phyloP scores from a whole-genome alignment of 768 basidiomycete genomes.

The Tulasnella sp. region DNA sequence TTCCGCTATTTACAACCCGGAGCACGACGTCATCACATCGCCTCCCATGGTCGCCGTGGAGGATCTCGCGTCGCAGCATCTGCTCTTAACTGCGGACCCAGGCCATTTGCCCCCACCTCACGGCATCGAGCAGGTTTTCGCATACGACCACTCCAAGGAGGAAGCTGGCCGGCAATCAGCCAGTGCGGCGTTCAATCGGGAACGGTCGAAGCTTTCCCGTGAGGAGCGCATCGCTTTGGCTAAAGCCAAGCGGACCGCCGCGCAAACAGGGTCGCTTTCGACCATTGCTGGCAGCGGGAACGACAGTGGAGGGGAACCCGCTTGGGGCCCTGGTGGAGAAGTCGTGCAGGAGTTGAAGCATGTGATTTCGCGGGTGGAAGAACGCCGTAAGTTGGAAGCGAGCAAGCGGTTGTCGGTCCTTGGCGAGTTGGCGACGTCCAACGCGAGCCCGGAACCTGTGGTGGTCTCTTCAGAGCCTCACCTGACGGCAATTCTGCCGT shows the following conservation, averaged over 20 bases:
- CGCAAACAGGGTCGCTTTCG: background rate
- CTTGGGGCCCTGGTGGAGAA: conserved; percentile 32
- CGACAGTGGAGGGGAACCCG: background rate
- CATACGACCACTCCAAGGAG: conserved; percentile 48
- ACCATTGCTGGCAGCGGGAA: background rate
- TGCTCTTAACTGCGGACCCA: conserved; percentile 48
- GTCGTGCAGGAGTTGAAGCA: conserved; percentile 31
- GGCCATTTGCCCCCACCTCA: conserved; percentile 54
- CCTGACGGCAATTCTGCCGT: background rate
- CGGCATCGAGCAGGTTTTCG: conserved; percentile 81
- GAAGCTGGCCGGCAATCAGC: conserved; percentile 34
- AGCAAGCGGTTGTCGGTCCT: conserved; percentile 16
- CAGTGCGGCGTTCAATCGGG: conserved; percentile 45
- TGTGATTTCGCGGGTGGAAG: conserved; percentile 29
- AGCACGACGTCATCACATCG: conserved; percentile 7
- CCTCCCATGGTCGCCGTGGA: conserved; percentile 22
- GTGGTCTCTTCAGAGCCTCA: background rate
- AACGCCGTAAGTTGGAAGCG: conserved; percentile 25
- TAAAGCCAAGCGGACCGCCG: conserved; percentile 50
- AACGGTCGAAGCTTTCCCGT: conserved; percentile 62
- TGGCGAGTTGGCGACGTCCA: conserved; percentile 16
- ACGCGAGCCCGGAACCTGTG: background rate
- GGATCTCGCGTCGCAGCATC: conserved; percentile 58
- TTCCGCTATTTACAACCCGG: conserved; percentile 21
- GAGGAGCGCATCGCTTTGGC: conserved; percentile 68